A percentile compares a stretch with the other conserved stretches of the same genome.
Evolutionary conservation across 768 basidiomycete species (phyloP).

Genomic region (Boletus pseudo-olivaceus): DNA sequence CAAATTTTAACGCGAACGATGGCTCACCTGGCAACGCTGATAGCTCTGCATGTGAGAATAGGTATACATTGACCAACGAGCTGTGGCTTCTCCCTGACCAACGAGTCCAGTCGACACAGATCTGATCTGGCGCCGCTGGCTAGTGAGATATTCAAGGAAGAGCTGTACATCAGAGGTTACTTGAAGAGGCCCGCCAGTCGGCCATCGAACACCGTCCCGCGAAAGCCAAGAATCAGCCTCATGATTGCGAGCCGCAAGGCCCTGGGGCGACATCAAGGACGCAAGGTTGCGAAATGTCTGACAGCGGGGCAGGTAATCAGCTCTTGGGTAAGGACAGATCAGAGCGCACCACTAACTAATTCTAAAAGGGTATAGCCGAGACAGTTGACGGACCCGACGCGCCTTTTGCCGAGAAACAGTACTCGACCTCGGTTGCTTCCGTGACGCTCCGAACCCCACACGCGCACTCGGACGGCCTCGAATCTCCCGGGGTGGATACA

Average conservation of each 20-base stretch:
- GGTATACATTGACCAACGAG: slow-evolving; percentile 9
- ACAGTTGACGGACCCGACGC: neutral
- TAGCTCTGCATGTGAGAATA: neutral
- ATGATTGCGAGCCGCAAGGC: slow-evolving; percentile 4
- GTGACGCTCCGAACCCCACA: slow-evolving; percentile 5
- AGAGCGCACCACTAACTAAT: neutral
- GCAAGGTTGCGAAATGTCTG: slow-evolving; percentile 12
- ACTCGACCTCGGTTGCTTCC: slow-evolving; percentile 10
- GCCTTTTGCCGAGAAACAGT: slow-evolving; percentile 2
- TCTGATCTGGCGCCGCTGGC: slow-evolving; percentile 24
- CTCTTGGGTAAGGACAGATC: neutral
- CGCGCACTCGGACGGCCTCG: neutral
- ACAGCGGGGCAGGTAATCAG: slow-evolving; percentile 12
- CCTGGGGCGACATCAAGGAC: slow-evolving; percentile 22
- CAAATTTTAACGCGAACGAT: neutral
- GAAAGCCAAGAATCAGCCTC: neutral
- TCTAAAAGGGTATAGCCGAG: slow-evolving; percentile 2
- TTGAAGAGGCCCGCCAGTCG: slow-evolving; percentile 16
- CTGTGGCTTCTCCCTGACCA: neutral
- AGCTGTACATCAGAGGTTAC: slow-evolving; percentile 28
- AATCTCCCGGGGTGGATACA: slow-evolving; percentile 13
- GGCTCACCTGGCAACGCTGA: neutral
- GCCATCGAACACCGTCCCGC: slow-evolving; percentile 1
- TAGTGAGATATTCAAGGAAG: slow-evolving; percentile 27
- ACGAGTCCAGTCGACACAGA: slow-evolving; percentile 3